Base-by-base conservation (phyloP, 1,139 yeast genomes). In the Magnusiomyces tetraspermus region DNA sequence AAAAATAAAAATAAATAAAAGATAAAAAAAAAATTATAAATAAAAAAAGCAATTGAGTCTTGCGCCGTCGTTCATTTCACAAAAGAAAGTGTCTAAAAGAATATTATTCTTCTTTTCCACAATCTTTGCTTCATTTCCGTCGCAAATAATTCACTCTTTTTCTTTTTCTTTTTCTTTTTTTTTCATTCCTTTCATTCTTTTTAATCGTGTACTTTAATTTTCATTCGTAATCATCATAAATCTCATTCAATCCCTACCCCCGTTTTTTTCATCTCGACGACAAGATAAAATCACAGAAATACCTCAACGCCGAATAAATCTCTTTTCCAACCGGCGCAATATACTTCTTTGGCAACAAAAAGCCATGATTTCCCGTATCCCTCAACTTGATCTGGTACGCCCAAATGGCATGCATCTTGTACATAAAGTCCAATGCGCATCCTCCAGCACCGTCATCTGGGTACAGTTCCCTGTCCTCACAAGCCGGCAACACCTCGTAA, bases 361-460 rank as follows among this genome's bases (percentile, higher is more conserved):
- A 88, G 1, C 96, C 96, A 64, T 84, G 90, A 53, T 79, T 77
- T 1, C 96, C 96, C 22, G 85, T 79, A 66, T 87, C 96, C 61
- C 96, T 76, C 56, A 88, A 72, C 66, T 87, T 85, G 55, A 87
- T 70, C 62, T 85, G 95, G 69, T 82, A 85, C 1, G 95, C 94
- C 89, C 92, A 86, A 62, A 74, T 79, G 0, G 94, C 95, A 56
- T 82, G 77, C 62, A 82, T 77, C 66, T 84, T 88, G 64, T 87
- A 86, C 92, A 87, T 85, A 65, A 75, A 87, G 63, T 87, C 96
- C 62, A 88, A 74, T 1, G 87, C 83, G 11, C 89, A 79, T 2
- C 96, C 96, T 2, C 90, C 76, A 3, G 94, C 92, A 64, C 83
- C 71, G 41, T 82, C 86, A 64, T 84, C 92, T 11, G 80, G 77